Evolutionary conservation across 1,139 yeast species (phyloP).

Genomic region (Kluyveromyces marxianus): DNA sequence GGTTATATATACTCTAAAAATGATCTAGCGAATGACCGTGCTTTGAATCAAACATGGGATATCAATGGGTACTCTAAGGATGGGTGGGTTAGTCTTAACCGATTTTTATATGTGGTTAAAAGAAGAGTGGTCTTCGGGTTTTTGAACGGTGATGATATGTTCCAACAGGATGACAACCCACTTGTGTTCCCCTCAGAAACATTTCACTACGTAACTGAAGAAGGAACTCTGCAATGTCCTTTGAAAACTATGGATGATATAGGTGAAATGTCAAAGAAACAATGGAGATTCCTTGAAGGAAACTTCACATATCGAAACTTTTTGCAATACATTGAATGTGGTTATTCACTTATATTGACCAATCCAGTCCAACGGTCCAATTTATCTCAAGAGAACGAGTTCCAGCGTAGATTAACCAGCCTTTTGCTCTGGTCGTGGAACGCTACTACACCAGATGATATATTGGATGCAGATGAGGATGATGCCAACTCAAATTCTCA

Average conservation of each 20-base stretch:
- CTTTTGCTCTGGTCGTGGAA: constrained; percentile 68
- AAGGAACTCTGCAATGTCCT: constrained; percentile 21
- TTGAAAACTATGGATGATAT: constrained; percentile 14
- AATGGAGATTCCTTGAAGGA: constrained; percentile 34
- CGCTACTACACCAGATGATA: constrained; percentile 41
- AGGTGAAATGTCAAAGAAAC: constrained; percentile 8
- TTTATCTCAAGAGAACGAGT: no score
- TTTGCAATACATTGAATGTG: constrained; percentile 40
- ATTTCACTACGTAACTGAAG: constrained; percentile 14
- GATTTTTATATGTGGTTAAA: constrained; percentile 38
- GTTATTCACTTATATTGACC: constrained; percentile 51
- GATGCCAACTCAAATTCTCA: background rate
- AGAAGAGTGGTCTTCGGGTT: constrained; percentile 34
- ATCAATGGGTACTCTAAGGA: constrained; percentile 13
- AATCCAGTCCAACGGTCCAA: constrained; percentile 16
- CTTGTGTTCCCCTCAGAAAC: constrained; percentile 14
- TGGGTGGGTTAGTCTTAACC: constrained; percentile 38
- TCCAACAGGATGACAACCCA: constrained; percentile 5
- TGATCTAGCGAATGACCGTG: constrained; percentile 25
- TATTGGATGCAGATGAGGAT: background rate
- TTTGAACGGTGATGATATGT: constrained; percentile 8
- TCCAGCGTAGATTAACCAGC: constrained; percentile 29
- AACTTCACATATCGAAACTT: constrained; percentile 35
- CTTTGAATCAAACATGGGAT: constrained; percentile 16
- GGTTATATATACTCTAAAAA: constrained; percentile 32